phyloP scores from a whole-genome alignment of 176 grass and related monocot species.

The Echinochloa phyllopogon region DNA sequence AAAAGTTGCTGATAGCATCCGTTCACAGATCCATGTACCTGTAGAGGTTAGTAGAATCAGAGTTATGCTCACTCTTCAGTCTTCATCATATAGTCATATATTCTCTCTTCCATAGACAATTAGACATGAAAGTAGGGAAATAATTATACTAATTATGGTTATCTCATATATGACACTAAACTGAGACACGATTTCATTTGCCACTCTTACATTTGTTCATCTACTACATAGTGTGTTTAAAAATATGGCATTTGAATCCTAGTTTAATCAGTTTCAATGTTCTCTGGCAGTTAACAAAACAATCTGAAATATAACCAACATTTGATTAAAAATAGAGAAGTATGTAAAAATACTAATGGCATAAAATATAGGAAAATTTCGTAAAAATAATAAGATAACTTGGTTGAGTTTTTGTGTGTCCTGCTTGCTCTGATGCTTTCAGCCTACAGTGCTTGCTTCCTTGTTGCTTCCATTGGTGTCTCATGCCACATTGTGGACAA shows the following conservation, averaged over 20 bases:
- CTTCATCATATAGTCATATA: background rate
- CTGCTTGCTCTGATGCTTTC: background rate
- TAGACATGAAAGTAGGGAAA: background rate
- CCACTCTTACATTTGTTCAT: background rate
- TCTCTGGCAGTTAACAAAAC: background rate
- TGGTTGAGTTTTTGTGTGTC: background rate
- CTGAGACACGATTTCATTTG: background rate
- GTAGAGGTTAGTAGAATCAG: constrained; percentile 67
- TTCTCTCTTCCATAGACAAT: background rate
- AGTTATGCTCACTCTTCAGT: background rate
- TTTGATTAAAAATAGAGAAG: background rate
- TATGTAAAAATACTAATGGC: background rate
- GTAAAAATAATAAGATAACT: background rate
- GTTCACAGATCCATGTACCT: constrained; percentile 53
- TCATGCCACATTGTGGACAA: background rate
- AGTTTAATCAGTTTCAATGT: background rate
- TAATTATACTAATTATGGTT: background rate
- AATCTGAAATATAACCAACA: background rate
- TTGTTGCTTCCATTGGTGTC: background rate
- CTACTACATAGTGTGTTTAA: background rate
- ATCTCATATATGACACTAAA: background rate
- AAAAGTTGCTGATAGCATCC: constrained; percentile 72
- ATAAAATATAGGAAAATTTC: background rate
- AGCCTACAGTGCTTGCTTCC: background rate
- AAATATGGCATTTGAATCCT: background rate